Base-by-base conservation (phyloP, 129 eudicot genomes). In the Escallonia rubra region DNA sequence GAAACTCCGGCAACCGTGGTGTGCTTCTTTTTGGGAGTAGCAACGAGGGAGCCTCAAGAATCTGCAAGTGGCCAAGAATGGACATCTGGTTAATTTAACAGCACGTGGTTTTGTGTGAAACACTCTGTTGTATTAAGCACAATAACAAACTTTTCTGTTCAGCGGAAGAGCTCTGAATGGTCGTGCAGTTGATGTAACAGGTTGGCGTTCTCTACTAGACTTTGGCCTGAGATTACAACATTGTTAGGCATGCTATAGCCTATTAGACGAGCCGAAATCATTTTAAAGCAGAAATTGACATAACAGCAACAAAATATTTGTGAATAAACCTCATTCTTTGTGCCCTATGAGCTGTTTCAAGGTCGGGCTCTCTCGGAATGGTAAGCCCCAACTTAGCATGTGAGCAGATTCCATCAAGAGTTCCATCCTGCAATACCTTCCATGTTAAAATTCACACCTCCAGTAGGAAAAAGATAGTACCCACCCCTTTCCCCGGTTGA, bases 301-400 rank as follows among this genome's bases (percentile, higher is more conserved):
- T 66, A 67, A 64, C 15, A 40, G 23, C 11, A 73, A 49, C 43
- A 57, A 43, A n/a, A n/a, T n/a, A 51, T 16, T 61, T 52, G 56
- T 52, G 41, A 59, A 55, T 68, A 3, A 61, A 88, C 95, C 98
- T 92, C 76, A 71, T 81, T 59, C 88, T 80, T 77, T 72, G 91
- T 59, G 96, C 96, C 80, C 95, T 89, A 41, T 74, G 86, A 76
- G 98, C 87, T 50, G 98, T 93, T 78, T 73, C 88, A 72, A 93
- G 95, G 60, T 77, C 85, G 10, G 92, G 96, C 61, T 81, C 92
- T 72, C 84, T 86, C 47, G 98, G 96, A 76, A 93, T 76, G 64
- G 98, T 89, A 9, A 84, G 70, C 75, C 86, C 75, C 61, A 79
- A 70, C 81, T 78, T 93, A 52, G 80, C 76, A 16, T 69, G 81